Evolutionary conservation across 176 grass and related monocot species (phyloP), one percentile per base, ranked within the genome.

Genomic region (Thinopyrum elongatum): DNA sequence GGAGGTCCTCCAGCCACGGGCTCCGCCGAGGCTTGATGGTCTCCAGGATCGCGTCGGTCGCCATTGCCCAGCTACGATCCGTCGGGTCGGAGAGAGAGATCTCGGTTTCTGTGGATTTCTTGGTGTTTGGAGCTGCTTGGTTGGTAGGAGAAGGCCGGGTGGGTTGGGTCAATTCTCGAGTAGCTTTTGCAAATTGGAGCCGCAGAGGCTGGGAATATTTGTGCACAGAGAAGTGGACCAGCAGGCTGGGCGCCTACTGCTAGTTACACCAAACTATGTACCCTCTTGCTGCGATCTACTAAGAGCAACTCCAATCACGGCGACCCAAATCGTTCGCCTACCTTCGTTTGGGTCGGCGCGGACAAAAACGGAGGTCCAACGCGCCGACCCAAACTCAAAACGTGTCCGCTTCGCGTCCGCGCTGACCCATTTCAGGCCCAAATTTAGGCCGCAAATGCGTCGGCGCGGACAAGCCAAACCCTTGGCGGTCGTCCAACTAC

Each of bases 11-110:
- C 66, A 65, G 85, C 62, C 81, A 78, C 57, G 85, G 58, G 76
- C 81, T 33, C 14, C 86, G 29, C 25, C 82, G 70, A 53, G 85
- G 85, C 71, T 91, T 84, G 82, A 91, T 91, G 61, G 90, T 91
- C 82, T 91, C 90, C 51, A 91, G 77, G 82, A 91, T 91, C 39
- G 90, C 86, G 51, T 88, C 86, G 51, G 82, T 91, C 71, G 90
- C 90, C 86, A 91, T 91, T 77, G 85, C 60, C 25, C 62, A 65
- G 6, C 35, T 2, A 42, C 41, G 39, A 29, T 49, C 31, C 57
- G 25, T 33, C 36, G 16, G 60, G 49, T 6, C 31, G 21, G 28
- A 4, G 33, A 9, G 55, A 81, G 78, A 81, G 78, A 82, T 83
- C 84, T 79, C 33, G 65, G 25, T n/a, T 25, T 65, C 11, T 47